Evolutionary conservation across 2,329 filamentous ascomycete species (phyloP), one percentile per base, ranked within the genome.

Genomic region (Ophiostoma sp.): DNA sequence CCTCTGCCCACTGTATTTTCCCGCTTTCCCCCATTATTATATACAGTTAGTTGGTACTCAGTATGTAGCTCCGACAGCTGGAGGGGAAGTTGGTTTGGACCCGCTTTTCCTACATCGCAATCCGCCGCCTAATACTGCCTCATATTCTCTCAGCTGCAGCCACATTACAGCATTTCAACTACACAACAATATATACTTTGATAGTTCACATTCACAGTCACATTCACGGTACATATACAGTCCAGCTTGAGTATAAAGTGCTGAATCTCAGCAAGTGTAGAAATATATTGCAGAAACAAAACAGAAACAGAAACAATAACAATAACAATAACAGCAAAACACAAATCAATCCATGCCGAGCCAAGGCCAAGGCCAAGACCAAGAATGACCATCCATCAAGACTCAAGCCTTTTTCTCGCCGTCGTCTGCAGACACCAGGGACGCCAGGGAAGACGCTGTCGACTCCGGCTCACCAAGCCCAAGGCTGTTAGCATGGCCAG

Each of bases 391-490:
- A 35, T 10, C 1, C 7, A 6, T 2, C 41, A 44, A 36, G 8
- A 15, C n/a, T 54, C 23, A 65, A 15, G 17, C 31, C 67, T 68
- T 71, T 41, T 65, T 67, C 4, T 72, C 72, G 36, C 70, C 68
- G 60, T 73, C 72, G 57, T 71, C 72, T 13, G 69, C 67, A 27
- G 17, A n/a, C 62, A 10, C 35, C 6, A 60, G 36, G 7, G 70
- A 68, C 17, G 70, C 69, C 65, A 71, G 17, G 15, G 73, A 74
- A 2, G 71, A 71, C n/a, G 52, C 62, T 10, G 68, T 70, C 44
- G 71, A 70, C 8, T 73, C 73, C 15, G 70, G 72, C 54, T 74
- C 73, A n/a, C 67, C 69, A 27, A 69, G 67, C 23, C 48, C 44
- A 48, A 13, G 17, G 27, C 67, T 44, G 31, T n/a, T 27, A 6